phyloP scores from a whole-genome alignment of 306 rosid species.

The Begonia peltatifolia region DNA sequence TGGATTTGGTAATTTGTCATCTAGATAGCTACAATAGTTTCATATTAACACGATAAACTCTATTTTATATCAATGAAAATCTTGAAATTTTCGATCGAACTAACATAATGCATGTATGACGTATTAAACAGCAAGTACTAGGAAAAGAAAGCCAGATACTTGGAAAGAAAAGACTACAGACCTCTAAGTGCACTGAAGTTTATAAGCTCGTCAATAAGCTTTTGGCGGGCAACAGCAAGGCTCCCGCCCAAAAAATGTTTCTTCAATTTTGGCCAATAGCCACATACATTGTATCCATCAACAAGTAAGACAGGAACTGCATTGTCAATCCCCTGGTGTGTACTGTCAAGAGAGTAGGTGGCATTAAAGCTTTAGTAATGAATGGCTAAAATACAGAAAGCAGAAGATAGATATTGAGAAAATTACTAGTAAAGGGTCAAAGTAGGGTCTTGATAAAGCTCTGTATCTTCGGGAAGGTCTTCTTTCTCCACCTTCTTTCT shows the following conservation, averaged over 20 bases:
- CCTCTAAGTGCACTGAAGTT: constrained; percentile 75
- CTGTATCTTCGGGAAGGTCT: constrained; percentile 27
- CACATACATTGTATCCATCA: constrained; percentile 91
- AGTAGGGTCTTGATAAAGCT: constrained; percentile 63
- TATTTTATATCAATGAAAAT: too few species aligned
- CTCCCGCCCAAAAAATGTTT: constrained; percentile 61
- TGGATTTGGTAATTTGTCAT: too few species aligned
- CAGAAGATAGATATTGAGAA: constrained; percentile 13
- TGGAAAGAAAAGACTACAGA: constrained; percentile 7
- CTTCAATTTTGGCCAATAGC: constrained; percentile 85
- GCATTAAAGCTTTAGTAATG: constrained; percentile 1
- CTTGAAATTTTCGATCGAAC: too few species aligned
- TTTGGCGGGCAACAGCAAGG: constrained; percentile 76
- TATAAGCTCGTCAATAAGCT: constrained; percentile 66
- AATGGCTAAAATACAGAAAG: neutral
- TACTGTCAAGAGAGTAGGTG: constrained; percentile 26
- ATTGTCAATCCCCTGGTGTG: constrained; percentile 54
- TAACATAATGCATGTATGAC: too few species aligned
- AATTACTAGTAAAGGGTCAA: constrained; percentile 60
- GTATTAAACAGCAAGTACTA: neutral
- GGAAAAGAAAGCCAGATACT: neutral
- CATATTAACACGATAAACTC: too few species aligned
- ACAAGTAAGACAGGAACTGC: constrained; percentile 82
- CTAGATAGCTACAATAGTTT: too few species aligned
- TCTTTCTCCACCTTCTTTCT: constrained; percentile 61